Evolutionary conservation across 495 filamentous ascomycete genomes (phyloP), one percentile per base, ranked within the genome.

Genomic region (Cenococcum geophilum): DNA sequence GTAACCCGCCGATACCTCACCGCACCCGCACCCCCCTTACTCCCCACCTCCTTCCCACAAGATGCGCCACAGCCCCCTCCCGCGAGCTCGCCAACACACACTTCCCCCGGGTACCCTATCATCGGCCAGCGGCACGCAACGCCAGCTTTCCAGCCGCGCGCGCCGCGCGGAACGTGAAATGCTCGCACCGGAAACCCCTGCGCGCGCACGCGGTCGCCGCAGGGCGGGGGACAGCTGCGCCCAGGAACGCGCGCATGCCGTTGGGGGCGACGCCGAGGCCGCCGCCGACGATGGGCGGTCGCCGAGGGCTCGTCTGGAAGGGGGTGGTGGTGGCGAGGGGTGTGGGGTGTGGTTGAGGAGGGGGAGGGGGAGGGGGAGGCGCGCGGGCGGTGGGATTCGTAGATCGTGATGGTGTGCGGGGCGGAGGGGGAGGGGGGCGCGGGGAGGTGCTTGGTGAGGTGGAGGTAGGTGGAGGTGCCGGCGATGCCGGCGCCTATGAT

Each of bases 401-500:
- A 76, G 56, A 78, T 75, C 16, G 20, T 42, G 60, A 77, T 71
- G 10, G 65, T 55, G 34, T 77, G 73, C 22, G 64, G 55, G 32
- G 40, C 23, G 10, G 50, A 50, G 8, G 61, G 73, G 27, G 62
- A 53, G 27, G 40, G 32, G 11, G 55, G 54, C 9, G 58, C 32
- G 32, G 76, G 76, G 11, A 82, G 73, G 66, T 78, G 72, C 58
- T 82, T 80, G 48, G 70, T 70, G 12, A 83, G 75, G 34, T 70
- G 69, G n/a, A 82, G 73, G 57, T 81, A 81, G 37, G 72, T 70
- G 8, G 77, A 51, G 20, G 77, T 74, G 35, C 81, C 81, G 47
- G 73, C 65, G 60, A 82, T 79, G 45, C 81, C 81, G 43, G 68
- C 80, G 50, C 81, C 81, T 23, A 82, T 68, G 27, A 83, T 81